Base-by-base conservation (phyloP, 2,329 filamentous ascomycete species). In the Ophiosphaerella korrae region DNA sequence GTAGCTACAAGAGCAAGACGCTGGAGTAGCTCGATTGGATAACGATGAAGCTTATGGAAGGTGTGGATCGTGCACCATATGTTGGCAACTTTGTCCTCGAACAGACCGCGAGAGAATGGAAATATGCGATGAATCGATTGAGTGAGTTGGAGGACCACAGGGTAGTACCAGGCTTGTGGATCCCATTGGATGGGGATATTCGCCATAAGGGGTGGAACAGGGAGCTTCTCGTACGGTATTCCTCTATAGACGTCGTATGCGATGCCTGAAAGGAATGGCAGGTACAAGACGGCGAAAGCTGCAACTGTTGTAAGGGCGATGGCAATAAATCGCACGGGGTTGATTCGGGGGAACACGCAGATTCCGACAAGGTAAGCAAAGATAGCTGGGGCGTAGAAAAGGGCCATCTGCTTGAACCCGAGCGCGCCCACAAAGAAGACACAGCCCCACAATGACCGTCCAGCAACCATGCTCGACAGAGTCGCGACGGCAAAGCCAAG, bases 341-440 rank as follows among this genome's bases (percentile, higher is more conserved):
- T 87, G 64, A 92, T 75, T 9, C 80, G 80, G 1, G 92, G 92
- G 57, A 87, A 88, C n/a, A 95, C 64, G 68, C 92, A 97, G 66
- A 87, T 86, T 7, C 93, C 94, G 1, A 97, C 79, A 2, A 99
- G 85, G 68, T 92, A 99, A 29, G 91, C 88, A 72, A 97, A 97
- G 50, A 97, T 87, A 16, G 88, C 87, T 12, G 95, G 92, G 3
- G 95, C 92, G 74, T 97, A 99, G 77, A 97, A 99, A 13, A 99
- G 81, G 1, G 93, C 93, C 95, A 99, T 99, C 74, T 99, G 94
- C 79, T 99, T 99, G 81, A 97, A 99, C 5, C 91, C 91, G n/a
- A 99, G 80, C 3, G 93, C 90, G 13, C 84, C 85, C 6, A 99
- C 94, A 64, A 99, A 99, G 78, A 96, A 96, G 52, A 96, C 84